Conservation (phyloP, 495 filamentous ascomycete genomes). For the Collariella sp. region DNA sequence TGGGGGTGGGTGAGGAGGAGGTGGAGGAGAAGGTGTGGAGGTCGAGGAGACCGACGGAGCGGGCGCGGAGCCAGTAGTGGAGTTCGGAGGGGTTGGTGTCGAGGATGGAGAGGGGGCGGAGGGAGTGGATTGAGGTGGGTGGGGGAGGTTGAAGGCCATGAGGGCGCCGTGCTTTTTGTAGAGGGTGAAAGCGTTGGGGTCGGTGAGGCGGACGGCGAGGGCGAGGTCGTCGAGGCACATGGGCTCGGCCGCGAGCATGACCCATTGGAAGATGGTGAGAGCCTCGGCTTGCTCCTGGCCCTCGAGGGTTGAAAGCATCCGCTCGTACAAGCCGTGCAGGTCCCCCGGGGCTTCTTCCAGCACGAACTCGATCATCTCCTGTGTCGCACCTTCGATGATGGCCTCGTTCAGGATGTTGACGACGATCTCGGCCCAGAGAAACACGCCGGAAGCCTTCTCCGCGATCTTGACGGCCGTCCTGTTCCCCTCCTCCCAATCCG, state of each 20-base stretch:
- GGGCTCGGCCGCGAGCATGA: conserved; percentile 28
- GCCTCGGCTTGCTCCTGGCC: conserved; percentile 29
- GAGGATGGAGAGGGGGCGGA: conserved; percentile 21
- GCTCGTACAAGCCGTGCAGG: conserved; percentile 32
- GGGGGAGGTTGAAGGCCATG: conserved; percentile 23
- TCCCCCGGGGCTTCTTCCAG: conserved; percentile 29
- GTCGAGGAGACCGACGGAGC: conserved; percentile 32
- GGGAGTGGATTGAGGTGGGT: conserved; percentile 21
- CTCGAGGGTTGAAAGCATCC: conserved; percentile 29
- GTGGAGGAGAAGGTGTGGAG: conserved; percentile 18
- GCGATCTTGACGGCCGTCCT: conserved; percentile 19
- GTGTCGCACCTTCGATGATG: conserved; percentile 27
- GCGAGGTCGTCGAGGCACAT: conserved; percentile 31
- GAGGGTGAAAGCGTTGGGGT: conserved; percentile 9
- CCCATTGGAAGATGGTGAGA: conserved; percentile 32
- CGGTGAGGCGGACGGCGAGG: conserved; percentile 27
- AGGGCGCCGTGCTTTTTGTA: conserved; percentile 17
- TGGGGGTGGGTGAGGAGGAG: conserved; percentile 20
- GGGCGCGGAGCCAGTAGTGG: conserved; percentile 29
- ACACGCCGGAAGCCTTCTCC: conserved; percentile 27
- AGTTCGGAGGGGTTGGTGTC: conserved; percentile 30
- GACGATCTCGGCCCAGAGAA: conserved; percentile 33
- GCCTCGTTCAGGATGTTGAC: conserved; percentile 34
- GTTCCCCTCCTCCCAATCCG: conserved; percentile 29
- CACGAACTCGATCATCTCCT: conserved; percentile 29